Evolutionary conservation across 2,329 filamentous ascomycete genomes (phyloP).

Genomic region (Davidsoniella australis): DNA sequence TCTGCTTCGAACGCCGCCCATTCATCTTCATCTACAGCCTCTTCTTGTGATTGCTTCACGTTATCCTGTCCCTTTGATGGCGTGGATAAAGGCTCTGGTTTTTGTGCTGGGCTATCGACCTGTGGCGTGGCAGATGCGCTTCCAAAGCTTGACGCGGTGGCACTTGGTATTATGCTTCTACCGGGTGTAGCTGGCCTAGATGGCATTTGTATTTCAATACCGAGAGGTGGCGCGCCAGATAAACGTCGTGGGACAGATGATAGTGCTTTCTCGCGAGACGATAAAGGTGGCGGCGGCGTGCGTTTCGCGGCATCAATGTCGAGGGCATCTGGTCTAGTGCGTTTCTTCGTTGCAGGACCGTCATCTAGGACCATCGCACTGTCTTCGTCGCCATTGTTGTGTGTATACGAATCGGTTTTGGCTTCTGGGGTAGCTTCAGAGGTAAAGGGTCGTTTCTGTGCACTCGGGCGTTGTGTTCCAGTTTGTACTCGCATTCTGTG

Average conservation of each 20-base stretch:
- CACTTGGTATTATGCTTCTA: constrained; percentile 18
- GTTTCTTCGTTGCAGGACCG: background rate
- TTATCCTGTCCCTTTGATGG: no score
- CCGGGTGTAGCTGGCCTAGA: constrained; percentile 43
- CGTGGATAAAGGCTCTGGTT: constrained; percentile 18
- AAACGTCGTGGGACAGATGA: constrained; percentile 22
- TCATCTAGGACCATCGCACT: background rate
- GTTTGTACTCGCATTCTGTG: constrained; percentile 21
- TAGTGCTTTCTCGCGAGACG: background rate
- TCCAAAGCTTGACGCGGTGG: constrained; percentile 10
- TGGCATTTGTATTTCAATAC: constrained; percentile 44
- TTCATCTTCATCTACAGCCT: constrained; percentile 50
- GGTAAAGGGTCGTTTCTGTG: constrained; percentile 19
- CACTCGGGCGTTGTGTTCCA: constrained; percentile 11
- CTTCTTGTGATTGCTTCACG: constrained; percentile 10
- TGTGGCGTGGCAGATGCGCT: background rate
- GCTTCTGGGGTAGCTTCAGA: constrained; percentile 17
- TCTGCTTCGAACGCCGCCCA: constrained; percentile 82
- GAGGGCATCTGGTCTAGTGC: background rate
- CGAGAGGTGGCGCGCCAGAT: constrained; percentile 35
- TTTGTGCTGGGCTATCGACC: constrained; percentile 15
- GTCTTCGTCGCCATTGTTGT: background rate
- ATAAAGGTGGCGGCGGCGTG: no score
- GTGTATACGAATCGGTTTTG: constrained; percentile 15
- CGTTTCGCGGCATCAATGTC: background rate